phyloP scores from a whole-genome alignment of 208 protist species.

The Sergeia podlipaevii region DNA sequence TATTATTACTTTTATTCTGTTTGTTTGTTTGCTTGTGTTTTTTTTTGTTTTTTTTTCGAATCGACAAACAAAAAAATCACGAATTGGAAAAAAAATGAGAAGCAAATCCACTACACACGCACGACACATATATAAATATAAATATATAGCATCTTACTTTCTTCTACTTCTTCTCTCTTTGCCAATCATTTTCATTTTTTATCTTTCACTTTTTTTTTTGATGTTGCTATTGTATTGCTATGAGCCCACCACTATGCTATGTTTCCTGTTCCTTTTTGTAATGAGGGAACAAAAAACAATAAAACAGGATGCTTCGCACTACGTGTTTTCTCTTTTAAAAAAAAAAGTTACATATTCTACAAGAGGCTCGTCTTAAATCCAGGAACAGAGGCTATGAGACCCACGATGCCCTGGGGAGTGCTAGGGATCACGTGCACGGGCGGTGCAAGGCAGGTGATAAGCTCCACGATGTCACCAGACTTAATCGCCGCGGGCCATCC shows the following conservation, averaged over 20 bases:
- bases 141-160: too few relatives aligned
- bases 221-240: too few relatives aligned
- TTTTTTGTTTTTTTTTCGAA: not conserved
- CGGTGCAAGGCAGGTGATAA: slow-evolving; percentile 58
- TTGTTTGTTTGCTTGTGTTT: slow-evolving; percentile 1
- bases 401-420: slow-evolving; percentile 68
- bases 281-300: too few relatives aligned
- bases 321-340: not conserved
- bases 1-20: slow-evolving; percentile 2
- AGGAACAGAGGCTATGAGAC: slow-evolving; percentile 59
- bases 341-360: slow-evolving; percentile 10
- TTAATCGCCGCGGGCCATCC: slow-evolving; percentile 34
- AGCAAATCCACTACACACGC: slow-evolving; percentile 4
- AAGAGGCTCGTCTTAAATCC: slow-evolving; percentile 56
- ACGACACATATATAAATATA: too few relatives aligned
- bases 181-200: too few relatives aligned
- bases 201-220: too few relatives aligned
- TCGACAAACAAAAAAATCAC: slow-evolving; percentile 2
- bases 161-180: too few relatives aligned
- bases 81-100: slow-evolving; percentile 8
- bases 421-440: slow-evolving; percentile 32
- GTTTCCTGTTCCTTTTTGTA: too few relatives aligned
- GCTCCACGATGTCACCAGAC: slow-evolving; percentile 36
- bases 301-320: not conserved
- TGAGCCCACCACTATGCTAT: too few relatives aligned